phyloP scores from a whole-genome alignment of 768 basidiomycete genomes.

The Hortiboletus campestris region DNA sequence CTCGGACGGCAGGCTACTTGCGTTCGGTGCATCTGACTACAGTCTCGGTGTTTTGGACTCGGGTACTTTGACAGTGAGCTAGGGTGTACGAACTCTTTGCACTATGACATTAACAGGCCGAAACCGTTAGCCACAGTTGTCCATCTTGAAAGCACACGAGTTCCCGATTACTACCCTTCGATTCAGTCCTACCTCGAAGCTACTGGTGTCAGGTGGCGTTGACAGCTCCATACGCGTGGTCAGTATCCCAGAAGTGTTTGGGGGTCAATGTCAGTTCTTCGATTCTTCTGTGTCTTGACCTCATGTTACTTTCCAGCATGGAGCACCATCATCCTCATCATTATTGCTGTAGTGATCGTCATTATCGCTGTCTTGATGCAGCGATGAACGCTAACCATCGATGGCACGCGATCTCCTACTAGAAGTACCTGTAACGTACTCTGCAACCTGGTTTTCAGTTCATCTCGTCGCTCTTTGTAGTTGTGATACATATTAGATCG shows the following conservation, averaged over 20 bases:
- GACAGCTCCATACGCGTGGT: conserved; percentile 86
- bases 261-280: conserved; percentile 51
- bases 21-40: conserved; percentile 84
- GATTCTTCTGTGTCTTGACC: conserved; percentile 32
- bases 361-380: conserved; percentile 43
- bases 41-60: conserved; percentile 84
- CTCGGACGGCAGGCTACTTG: conserved; percentile 75
- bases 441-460: not conserved
- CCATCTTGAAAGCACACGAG: conserved; percentile 91
- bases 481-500: conserved; percentile 30
- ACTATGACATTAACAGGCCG: not conserved
- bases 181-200: conserved; percentile 80
- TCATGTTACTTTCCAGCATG: conserved; percentile 33
- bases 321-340: conserved; percentile 37
- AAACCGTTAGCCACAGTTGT: conserved; percentile 68
- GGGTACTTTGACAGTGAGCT: conserved; percentile 66
- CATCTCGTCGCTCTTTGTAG: conserved; percentile 17
- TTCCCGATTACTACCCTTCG: conserved; percentile 87
- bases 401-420: too few relatives aligned
- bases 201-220: conserved; percentile 86
- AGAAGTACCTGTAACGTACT: not conserved
- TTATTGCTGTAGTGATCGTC: conserved; percentile 43
- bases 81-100: not conserved
- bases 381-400: conserved; percentile 9
- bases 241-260: conserved; percentile 58